Evolutionary conservation across 139 green algal genomes (phyloP).

Genomic region (Micractinium sp.): DNA sequence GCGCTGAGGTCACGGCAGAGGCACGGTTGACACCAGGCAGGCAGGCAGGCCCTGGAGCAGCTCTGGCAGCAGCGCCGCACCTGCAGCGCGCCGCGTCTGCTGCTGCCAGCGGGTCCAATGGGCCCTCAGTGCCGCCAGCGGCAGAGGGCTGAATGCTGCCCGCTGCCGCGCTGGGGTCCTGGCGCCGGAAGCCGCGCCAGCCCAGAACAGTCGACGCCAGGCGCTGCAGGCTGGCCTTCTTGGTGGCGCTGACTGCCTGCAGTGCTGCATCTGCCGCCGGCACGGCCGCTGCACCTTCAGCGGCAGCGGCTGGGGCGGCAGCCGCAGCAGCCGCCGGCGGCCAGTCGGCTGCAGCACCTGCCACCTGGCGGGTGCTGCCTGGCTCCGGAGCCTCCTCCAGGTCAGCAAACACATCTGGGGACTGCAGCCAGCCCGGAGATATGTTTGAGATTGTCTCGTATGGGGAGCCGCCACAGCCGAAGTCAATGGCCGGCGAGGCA

Average conservation of each 20-base stretch:
- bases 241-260: not conserved
- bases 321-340: not conserved
- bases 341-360: no score
- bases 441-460: not conserved
- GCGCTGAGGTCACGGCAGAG: not conserved
- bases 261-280: not conserved
- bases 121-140: not conserved
- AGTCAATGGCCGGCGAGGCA: not conserved
- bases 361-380: not conserved
- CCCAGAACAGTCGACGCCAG: not conserved
- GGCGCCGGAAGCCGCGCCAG: not conserved
- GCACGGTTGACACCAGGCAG: no score
- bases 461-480: not conserved
- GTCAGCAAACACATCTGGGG: constrained; percentile 8
- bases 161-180: not conserved
- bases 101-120: not conserved
- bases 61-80: not conserved
- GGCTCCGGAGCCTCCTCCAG: not conserved
- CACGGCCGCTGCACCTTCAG: not conserved
- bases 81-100: not conserved
- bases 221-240: not conserved
- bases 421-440: not conserved
- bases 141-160: not conserved
- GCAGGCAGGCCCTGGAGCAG: no score
- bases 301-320: no score